Evolutionary conservation across 2,329 filamentous ascomycete species (phyloP).

Genomic region (Aspergillus felis): DNA sequence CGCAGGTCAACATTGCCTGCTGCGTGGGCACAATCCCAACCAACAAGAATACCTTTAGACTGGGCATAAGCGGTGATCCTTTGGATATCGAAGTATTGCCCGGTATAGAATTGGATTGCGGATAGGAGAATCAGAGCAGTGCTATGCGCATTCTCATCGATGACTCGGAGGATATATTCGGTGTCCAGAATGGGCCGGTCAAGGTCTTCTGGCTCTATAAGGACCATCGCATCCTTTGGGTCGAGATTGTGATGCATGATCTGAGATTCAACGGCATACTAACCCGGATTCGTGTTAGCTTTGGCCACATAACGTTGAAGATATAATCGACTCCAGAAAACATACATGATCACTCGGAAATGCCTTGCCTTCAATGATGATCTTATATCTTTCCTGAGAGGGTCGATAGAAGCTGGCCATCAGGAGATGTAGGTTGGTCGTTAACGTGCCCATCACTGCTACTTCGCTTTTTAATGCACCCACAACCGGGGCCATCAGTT

Average conservation of each 20-base stretch:
- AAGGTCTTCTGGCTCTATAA: constrained; percentile 61
- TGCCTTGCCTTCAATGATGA: constrained; percentile 84
- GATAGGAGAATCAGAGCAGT: constrained; percentile 77
- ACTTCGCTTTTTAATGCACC: constrained; percentile 71
- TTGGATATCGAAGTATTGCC: constrained; percentile 80
- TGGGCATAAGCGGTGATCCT: constrained; percentile 75
- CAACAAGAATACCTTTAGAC: constrained; percentile 65
- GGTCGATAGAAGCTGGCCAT: constrained; percentile 82
- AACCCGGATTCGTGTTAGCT: constrained; percentile 11
- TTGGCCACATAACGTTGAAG: neutral
- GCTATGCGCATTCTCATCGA: constrained; percentile 68
- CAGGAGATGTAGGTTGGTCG: constrained; percentile 73
- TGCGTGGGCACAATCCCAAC: constrained; percentile 87
- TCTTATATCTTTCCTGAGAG: constrained; percentile 63
- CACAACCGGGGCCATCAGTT: constrained; percentile 67
- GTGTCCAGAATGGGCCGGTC: constrained; percentile 62
- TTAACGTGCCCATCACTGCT: constrained; percentile 84
- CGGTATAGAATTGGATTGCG: constrained; percentile 88
- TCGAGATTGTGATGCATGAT: constrained; percentile 66
- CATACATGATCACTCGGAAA: constrained; percentile 81
- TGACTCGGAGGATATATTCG: constrained; percentile 65
- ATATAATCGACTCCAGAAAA: constrained; percentile 1
- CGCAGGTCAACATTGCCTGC: constrained; percentile 75
- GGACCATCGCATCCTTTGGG: constrained; percentile 65
- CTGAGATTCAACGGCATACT: constrained; percentile 83